Conservation (phyloP, 208 protist genomes). For the Naegleria lovaniensis region DNA sequence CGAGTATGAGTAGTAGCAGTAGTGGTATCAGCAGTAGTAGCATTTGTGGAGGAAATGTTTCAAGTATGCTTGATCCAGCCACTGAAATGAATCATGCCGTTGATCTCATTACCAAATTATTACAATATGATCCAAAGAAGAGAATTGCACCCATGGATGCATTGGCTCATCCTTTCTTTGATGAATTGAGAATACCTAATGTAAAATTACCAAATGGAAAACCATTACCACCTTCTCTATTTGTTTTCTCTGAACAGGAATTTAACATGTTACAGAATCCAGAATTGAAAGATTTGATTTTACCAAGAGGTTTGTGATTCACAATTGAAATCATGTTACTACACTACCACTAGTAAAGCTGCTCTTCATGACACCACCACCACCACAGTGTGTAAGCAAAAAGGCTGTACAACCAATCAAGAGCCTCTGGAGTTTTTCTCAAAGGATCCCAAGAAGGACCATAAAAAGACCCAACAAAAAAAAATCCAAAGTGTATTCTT, state of each 20-base stretch:
- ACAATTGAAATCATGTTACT: no score
- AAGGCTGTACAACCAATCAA: no score
- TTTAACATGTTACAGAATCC: not conserved
- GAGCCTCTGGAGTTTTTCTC: no score
- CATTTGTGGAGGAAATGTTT: constrained; percentile 15
- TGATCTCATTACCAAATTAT: constrained; percentile 81
- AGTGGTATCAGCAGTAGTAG: constrained; percentile 14
- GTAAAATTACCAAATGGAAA: constrained; percentile 59
- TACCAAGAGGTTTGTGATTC: not conserved
- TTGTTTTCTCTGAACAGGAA: not conserved
- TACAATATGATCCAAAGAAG: constrained; percentile 83
- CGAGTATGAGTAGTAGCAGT: not conserved
- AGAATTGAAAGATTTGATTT: not conserved
- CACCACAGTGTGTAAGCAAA: no score
- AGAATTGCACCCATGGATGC: constrained; percentile 76
- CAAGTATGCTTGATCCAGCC: constrained; percentile 36
- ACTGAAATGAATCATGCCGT: constrained; percentile 72
- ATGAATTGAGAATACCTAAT: constrained; percentile 80
- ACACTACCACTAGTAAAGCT: no score
- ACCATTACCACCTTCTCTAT: not conserved
- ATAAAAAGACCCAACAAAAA: no score
- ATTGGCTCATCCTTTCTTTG: constrained; percentile 93
- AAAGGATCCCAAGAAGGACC: no score
- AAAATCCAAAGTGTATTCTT: no score
- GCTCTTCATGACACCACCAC: no score